These are phyloP conservation scores for Lachnellula arida DNA, from an alignment of 2,329 filamentous ascomycete species.

Conservation along the genomic window DNA sequence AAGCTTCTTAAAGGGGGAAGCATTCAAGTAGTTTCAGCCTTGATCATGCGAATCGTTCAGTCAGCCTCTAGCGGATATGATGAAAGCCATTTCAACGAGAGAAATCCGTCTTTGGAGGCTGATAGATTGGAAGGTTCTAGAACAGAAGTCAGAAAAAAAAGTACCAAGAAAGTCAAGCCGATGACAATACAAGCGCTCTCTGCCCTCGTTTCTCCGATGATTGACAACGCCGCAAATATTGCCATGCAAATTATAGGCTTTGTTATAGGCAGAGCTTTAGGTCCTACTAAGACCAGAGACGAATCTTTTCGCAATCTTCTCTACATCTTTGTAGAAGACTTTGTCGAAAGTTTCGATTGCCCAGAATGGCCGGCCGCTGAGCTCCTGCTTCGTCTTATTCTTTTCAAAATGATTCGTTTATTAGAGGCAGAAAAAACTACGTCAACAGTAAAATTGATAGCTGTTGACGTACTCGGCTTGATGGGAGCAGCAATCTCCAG, in stretches of 20 bases:
- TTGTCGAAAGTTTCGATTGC: constrained; percentile 80
- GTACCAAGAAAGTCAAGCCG: constrained; percentile 27
- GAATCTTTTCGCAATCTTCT: constrained; percentile 89
- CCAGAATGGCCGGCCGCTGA: constrained; percentile 94
- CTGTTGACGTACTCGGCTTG: constrained; percentile 78
- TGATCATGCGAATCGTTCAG: constrained; percentile 92
- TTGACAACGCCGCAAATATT: constrained; percentile 65
- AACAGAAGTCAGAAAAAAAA: too few relatives aligned
- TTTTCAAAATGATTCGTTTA: constrained; percentile 73
- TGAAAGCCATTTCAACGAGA: constrained; percentile 35
- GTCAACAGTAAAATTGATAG: constrained; percentile 85
- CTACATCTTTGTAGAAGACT: constrained; percentile 93
- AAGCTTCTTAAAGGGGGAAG: constrained; percentile 81
- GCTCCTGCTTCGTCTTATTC: constrained; percentile 72
- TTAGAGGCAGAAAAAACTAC: constrained; percentile 77
- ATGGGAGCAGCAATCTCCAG: constrained; percentile 91
- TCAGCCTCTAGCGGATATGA: constrained; percentile 47
- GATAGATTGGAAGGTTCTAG: too few relatives aligned
- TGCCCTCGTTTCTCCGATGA: constrained; percentile 55
- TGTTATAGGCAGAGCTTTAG: constrained; percentile 81
- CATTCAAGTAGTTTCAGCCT: constrained; percentile 88
- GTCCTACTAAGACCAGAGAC: constrained; percentile 87
- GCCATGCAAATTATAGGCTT: constrained; percentile 83
- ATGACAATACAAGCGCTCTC: constrained; percentile 56
- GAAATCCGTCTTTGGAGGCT: too few relatives aligned